Percentiles rank a stretch among this genome's conserved stretches.
These are phyloP conservation scores for Dryas octopetala DNA, from an alignment of 306 rosid genomes.

Conservation along the genomic window DNA sequence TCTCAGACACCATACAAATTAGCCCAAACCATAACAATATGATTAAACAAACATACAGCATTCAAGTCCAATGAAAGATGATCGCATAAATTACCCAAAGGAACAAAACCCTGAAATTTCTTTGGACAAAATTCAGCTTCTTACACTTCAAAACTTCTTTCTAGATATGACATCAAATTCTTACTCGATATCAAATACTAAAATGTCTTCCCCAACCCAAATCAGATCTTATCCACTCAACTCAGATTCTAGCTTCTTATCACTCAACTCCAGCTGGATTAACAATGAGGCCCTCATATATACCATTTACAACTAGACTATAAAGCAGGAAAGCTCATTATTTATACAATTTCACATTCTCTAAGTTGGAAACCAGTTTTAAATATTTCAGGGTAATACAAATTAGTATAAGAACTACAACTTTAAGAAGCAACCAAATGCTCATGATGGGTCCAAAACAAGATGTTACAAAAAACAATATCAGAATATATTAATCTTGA, in stretches of 20 bases:
- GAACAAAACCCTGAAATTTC: background rate
- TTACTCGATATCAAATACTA: background rate
- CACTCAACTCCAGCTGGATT: background rate
- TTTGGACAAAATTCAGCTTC: background rate
- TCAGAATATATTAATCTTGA: background rate
- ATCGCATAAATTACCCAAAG: background rate
- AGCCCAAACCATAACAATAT: no score
- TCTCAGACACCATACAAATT: background rate
- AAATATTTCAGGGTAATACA: background rate
- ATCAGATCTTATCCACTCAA: background rate
- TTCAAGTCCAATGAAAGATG: background rate
- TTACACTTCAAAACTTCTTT: background rate
- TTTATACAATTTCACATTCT: background rate
- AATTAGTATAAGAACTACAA: background rate
- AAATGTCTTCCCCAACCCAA: background rate
- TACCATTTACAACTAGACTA: background rate
- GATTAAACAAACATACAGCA: background rate
- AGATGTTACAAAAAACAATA: background rate
- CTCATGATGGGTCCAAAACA: background rate
- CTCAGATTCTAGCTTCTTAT: background rate
- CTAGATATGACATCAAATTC: background rate
- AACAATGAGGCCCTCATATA: background rate
- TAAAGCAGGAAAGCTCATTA: background rate
- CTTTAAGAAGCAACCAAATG: background rate
- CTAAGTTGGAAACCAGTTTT: background rate